Percentiles rank a stretch among this genome's conserved stretches.
These are phyloP conservation scores for Botrytis galanthina DNA, from an alignment of 2,329 filamentous ascomycete genomes.

Conservation along the genomic window DNA sequence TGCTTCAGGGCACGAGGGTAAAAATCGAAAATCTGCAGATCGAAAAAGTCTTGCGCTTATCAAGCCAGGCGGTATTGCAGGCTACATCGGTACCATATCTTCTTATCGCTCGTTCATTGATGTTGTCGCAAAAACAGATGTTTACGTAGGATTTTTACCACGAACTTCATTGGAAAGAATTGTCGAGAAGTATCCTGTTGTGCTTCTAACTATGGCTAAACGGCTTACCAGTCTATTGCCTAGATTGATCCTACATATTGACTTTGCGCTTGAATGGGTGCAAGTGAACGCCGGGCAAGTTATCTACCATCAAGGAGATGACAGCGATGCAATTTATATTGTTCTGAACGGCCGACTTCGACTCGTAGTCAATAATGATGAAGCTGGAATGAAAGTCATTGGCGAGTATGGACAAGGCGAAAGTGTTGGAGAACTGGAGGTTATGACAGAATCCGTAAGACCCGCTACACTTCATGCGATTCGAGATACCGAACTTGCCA, in stretches of 20 bases:
- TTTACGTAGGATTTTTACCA: conserved; percentile 94
- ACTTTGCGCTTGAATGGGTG: conserved; percentile 97
- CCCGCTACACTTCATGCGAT: conserved; percentile 93
- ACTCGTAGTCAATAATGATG: conserved; percentile 76
- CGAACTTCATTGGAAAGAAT: conserved; percentile 83
- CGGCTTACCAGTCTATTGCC: conserved; percentile 85
- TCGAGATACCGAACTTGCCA: conserved; percentile 91
- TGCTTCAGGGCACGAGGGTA: conserved; percentile 33
- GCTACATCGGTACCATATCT: conserved; percentile 91
- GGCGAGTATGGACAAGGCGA: conserved; percentile 97
- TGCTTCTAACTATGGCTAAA: conserved; percentile 94
- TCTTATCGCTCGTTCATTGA: conserved; percentile 96
- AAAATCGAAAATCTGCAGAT: conserved; percentile 47
- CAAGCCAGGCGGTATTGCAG: conserved; percentile 90
- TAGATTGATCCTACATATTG: conserved; percentile 88
- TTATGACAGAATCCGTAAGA: conserved; percentile 90
- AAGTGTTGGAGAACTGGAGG: conserved; percentile 94
- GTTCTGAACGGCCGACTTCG: conserved; percentile 91
- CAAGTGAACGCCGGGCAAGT: conserved; percentile 95
- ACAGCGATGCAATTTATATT: conserved; percentile 97
- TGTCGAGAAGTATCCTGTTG: conserved; percentile 87
- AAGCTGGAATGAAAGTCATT: conserved; percentile 78
- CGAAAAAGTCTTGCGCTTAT: conserved; percentile 82
- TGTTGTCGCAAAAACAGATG: conserved; percentile 95
- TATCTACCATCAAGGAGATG: conserved; percentile 88